Base-by-base conservation (phyloP, 2,329 filamentous ascomycete species). In the Fusarium beomiforme region DNA sequence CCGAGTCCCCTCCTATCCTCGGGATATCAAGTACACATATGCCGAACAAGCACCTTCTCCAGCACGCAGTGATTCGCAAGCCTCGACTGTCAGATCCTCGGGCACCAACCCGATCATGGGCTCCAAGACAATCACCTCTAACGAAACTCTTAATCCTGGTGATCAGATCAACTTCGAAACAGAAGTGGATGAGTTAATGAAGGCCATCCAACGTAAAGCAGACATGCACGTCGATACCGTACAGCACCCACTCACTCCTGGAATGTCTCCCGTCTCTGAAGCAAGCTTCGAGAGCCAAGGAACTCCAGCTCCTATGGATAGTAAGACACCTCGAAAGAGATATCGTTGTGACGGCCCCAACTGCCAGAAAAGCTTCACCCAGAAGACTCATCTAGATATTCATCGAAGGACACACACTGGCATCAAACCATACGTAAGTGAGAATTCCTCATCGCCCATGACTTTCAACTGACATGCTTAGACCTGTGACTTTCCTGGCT, bases 341-440 rank as follows among this genome's bases (percentile, higher is more conserved):
- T 94, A 95, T 79, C 83, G 88, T 21, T 99, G 96, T 81, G 87
- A 86, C 23, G 86, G 94, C 41, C 87, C 90, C 11, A 89, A 89
- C 42, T 98, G 95, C 80, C 85, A 86, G 74, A 97, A 96, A 84
- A 90, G 88, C 68, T 98, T 98, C 80, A 90, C 89, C 65, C 95
- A 98, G 78, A 97, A 95, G 82, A 97, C 95, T 2, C 95, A 98
- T 76, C 87, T 98, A 14, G 92, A 96, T 67, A 98, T 97, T 51
- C 96, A 99, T 80, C 90, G 89, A 47, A 88, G 95, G 71, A 91
- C 92, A 8, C 96, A 99, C 81, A 97, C 93, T 4, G 96, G 96
- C 19, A 90, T 92, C 58, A 96, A 94, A 79, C 95, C 95, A 66
- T 98, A 95, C 79, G 92, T 97, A 84, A 85, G 93, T 85, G 16